Conservation (phyloP, 2,329 filamentous ascomycete species). For the Fusarium irregulare region DNA sequence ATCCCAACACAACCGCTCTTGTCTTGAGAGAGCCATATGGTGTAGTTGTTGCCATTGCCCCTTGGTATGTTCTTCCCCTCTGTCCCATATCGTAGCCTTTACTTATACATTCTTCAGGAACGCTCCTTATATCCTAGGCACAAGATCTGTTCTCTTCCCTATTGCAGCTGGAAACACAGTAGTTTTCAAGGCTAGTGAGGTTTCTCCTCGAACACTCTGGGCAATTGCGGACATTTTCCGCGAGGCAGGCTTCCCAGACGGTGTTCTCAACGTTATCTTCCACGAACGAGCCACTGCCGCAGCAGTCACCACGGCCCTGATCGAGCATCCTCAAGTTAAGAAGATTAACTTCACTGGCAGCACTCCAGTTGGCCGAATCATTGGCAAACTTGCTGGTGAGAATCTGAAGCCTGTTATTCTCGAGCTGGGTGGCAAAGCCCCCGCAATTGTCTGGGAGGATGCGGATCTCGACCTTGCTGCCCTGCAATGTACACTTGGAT, state of each 20-base stretch:
- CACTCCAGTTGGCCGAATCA: constrained; percentile 77
- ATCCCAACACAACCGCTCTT: constrained; percentile 62
- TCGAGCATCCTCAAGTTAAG: constrained; percentile 73
- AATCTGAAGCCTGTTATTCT: constrained; percentile 82
- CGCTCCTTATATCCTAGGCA: constrained; percentile 65
- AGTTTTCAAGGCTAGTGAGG: constrained; percentile 78
- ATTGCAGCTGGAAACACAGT: constrained; percentile 83
- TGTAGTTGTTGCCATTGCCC: constrained; percentile 81
- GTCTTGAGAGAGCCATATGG: constrained; percentile 82
- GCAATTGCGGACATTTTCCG: constrained; percentile 72
- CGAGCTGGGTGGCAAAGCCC: constrained; percentile 86
- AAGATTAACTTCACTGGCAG: constrained; percentile 91
- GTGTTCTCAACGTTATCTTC: constrained; percentile 79
- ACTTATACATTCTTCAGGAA: constrained; percentile 58
- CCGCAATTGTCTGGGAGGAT: constrained; percentile 82
- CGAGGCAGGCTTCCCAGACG: constrained; percentile 80
- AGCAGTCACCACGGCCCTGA: constrained; percentile 73
- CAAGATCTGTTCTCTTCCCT: constrained; percentile 68
- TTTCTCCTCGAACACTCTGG: constrained; percentile 72
- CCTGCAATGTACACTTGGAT: constrained; percentile 72
- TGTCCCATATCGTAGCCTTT: too few species aligned
- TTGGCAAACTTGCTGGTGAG: constrained; percentile 76
- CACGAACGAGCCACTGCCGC: constrained; percentile 73
- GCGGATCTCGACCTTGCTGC: constrained; percentile 81
- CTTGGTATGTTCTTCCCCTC: constrained; percentile 69